phyloP scores from a whole-genome alignment of 2,329 filamentous ascomycete genomes.

The Phialophora macrospora region DNA sequence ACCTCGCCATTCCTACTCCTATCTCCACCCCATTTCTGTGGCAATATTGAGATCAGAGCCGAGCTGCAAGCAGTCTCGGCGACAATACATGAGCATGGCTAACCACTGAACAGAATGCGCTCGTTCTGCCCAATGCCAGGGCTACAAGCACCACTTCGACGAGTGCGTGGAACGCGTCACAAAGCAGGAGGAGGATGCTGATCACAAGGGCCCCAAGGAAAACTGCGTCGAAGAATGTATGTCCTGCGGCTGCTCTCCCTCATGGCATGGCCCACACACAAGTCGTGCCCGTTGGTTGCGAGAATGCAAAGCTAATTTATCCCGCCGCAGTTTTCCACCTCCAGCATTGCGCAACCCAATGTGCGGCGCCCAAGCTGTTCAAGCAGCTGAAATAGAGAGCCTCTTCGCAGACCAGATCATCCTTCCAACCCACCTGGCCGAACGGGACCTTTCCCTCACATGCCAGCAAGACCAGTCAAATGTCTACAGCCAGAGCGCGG shows the following conservation, averaged over 20 bases:
- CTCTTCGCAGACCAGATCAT: not conserved
- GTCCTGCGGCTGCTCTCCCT: constrained; percentile 47
- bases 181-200: constrained; percentile 66
- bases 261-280: not conserved
- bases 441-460: not conserved
- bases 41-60: not conserved
- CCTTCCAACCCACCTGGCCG: not conserved
- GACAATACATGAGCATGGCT: constrained; percentile 1
- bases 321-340: constrained; percentile 88
- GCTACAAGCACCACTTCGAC: constrained; percentile 96
- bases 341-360: constrained; percentile 89
- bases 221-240: constrained; percentile 99
- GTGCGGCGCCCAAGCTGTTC: constrained; percentile 96
- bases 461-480: not conserved
- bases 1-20: constrained; percentile 51
- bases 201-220: constrained; percentile 76
- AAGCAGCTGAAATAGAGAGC: constrained; percentile 79
- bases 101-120: constrained; percentile 72
- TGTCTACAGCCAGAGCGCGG: not conserved
- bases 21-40: not conserved
- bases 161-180: constrained; percentile 97
- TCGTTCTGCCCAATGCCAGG: constrained; percentile 81
- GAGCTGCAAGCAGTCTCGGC: not conserved
- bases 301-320: not conserved
- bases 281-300: not conserved